A percentile compares a stretch with the other conserved stretches of the same genome.
These are phyloP conservation scores for Colletotrichum sp. DNA, from an alignment of 2,329 filamentous ascomycete genomes.

Conservation along the genomic window DNA sequence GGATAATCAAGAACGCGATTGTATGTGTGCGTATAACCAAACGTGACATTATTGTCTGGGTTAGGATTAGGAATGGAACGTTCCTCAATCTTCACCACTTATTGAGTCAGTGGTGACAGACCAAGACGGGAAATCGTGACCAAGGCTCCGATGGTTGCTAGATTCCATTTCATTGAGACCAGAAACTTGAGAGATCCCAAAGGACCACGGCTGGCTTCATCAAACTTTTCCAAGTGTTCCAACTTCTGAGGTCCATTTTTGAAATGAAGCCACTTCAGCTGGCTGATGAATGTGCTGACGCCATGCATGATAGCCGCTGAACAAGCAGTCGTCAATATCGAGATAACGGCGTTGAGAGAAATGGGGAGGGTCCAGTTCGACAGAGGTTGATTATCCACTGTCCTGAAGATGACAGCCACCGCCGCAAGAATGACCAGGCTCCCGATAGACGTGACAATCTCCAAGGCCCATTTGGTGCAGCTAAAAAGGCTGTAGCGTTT, in stretches of 20 bases:
- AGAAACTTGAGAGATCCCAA: background rate
- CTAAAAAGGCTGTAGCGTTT: rapidly evolving
- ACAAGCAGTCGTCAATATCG: background rate
- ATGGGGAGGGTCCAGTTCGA: background rate
- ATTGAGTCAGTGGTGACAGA: background rate
- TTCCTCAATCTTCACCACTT: background rate
- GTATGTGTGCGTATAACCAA: too few relatives aligned
- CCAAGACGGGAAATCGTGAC: background rate
- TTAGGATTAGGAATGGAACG: rapidly evolving
- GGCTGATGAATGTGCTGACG: background rate
- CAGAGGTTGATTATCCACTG: rapidly evolving
- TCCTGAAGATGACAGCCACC: background rate
- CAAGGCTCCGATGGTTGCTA: background rate
- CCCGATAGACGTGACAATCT: background rate
- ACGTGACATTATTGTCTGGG: rapidly evolving
- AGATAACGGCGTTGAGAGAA: background rate
- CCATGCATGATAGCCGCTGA: background rate
- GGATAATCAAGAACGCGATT: too few relatives aligned
- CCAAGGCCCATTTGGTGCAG: background rate
- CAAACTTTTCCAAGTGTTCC: background rate
- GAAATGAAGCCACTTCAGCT: background rate
- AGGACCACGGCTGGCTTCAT: background rate
- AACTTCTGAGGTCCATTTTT: background rate
- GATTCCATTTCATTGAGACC: background rate
- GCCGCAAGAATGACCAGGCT: background rate